Evolutionary conservation across 768 basidiomycete species (phyloP).

Genomic region (Leucosporidium scottii): DNA sequence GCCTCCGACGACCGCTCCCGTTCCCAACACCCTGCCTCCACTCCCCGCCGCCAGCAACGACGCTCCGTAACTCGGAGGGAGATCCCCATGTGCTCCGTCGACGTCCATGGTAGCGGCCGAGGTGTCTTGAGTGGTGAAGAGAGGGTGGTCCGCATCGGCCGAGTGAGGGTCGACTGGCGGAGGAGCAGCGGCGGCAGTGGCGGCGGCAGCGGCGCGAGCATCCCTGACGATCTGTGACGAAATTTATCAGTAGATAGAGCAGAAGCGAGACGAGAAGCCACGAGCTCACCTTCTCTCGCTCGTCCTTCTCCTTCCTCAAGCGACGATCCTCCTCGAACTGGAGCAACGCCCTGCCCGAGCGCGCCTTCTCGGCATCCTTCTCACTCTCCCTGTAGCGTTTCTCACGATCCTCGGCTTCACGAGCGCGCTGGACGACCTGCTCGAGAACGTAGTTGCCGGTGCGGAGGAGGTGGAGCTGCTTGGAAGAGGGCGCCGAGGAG

Average conservation of each 20-base stretch:
- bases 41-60: background rate
- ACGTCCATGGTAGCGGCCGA: constrained; percentile 3
- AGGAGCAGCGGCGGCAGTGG: background rate
- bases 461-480: constrained; percentile 15
- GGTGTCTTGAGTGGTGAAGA: background rate
- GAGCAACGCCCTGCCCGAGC: constrained; percentile 19
- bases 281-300: constrained; percentile 12
- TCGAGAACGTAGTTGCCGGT: constrained; percentile 11
- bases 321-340: constrained; percentile 26
- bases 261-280: background rate
- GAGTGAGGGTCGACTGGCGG: background rate
- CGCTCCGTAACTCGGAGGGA: too few species aligned
- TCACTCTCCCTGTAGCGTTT: constrained; percentile 24
- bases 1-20: background rate
- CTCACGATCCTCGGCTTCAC: constrained; percentile 26
- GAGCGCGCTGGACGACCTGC: constrained; percentile 1
- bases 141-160: background rate
- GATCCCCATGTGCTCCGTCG: background rate
- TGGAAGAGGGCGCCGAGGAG: constrained; percentile 2
- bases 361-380: constrained; percentile 5
- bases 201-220: constrained; percentile 1
- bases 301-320: constrained; percentile 16
- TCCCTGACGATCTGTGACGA: constrained; percentile 3
- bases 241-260: background rate
- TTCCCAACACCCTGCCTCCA: constrained; percentile 1